A percentile compares a stretch with the other conserved stretches of the same genome.
Evolutionary conservation across 441 rosid species (phyloP).

Genomic region (Raphanus hybrid): DNA sequence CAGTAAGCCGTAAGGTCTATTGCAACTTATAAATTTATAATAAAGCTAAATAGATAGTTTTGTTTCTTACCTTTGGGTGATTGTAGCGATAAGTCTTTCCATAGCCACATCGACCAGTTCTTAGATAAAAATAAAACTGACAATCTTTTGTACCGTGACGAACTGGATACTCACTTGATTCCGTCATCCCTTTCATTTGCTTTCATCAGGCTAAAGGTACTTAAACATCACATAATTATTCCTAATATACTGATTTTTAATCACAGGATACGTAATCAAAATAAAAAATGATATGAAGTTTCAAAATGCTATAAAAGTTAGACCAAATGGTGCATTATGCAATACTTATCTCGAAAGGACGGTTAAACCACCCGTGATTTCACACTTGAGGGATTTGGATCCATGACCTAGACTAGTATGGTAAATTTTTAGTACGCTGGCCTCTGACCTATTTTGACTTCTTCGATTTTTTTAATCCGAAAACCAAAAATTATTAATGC

Average conservation of each 20-base stretch:
- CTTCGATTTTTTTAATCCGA: background rate
- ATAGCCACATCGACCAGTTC: constrained; percentile 67
- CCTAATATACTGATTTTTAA: background rate
- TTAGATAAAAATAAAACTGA: constrained; percentile 59
- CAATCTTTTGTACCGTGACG: constrained; percentile 73
- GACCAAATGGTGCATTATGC: background rate
- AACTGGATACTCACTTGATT: constrained; percentile 49
- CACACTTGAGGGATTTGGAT: background rate
- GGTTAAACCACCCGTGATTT: background rate
- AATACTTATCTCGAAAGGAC: background rate
- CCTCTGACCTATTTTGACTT: background rate
- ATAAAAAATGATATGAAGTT: background rate
- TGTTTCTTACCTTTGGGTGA: constrained; percentile 51
- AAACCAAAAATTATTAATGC: background rate
- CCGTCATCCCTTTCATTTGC: background rate
- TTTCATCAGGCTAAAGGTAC: background rate
- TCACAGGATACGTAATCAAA: background rate
- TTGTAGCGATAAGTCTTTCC: constrained; percentile 65
- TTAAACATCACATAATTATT: background rate
- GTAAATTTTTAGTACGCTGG: background rate
- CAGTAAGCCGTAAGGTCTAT: background rate
- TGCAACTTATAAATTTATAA: background rate
- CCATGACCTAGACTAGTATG: background rate
- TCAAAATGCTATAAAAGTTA: background rate
- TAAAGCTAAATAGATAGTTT: background rate